Evolutionary conservation across 2,329 filamentous ascomycete genomes (phyloP).

Genomic region (Epicoccum sorghinum): DNA sequence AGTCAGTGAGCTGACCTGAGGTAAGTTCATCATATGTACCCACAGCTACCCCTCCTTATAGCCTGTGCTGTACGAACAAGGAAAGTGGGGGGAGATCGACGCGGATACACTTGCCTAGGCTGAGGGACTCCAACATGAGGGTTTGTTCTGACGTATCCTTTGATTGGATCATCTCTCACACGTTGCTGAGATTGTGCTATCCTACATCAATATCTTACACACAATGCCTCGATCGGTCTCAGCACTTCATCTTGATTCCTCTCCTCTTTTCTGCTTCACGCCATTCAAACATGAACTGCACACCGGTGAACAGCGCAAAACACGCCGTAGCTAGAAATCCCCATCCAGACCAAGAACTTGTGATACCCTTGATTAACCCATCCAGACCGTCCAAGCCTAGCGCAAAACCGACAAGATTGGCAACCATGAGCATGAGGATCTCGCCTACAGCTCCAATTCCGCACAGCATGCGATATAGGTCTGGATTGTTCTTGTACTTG

Average conservation of each 20-base stretch:
- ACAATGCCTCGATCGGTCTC: not conserved
- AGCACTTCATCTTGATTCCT: conserved; percentile 86
- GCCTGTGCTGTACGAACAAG: not conserved
- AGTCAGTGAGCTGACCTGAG: no score
- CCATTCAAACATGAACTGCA: conserved; percentile 96
- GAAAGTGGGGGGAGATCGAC: conserved; percentile 8
- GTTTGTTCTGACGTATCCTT: no score
- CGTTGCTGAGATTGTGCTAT: not conserved
- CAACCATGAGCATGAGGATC: conserved; percentile 92
- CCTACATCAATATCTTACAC: conserved; percentile 3
- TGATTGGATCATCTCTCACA: no score
- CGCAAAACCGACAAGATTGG: conserved; percentile 94
- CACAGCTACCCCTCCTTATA: conserved; percentile 6
- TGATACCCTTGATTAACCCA: conserved; percentile 75
- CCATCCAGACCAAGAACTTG: conserved; percentile 76
- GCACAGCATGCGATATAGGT: conserved; percentile 78
- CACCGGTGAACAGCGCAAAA: conserved; percentile 77
- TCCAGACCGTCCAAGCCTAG: conserved; percentile 87
- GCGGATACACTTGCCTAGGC: not conserved
- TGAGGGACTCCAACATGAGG: no score
- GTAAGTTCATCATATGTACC: not conserved
- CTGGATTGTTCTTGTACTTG: conserved; percentile 73
- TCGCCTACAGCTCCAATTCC: conserved; percentile 82
- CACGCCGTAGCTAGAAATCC: conserved; percentile 76
- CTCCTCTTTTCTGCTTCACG: conserved; percentile 81